Base-by-base conservation (phyloP, 805 yeast species). In the Saturnispora bothae region DNA sequence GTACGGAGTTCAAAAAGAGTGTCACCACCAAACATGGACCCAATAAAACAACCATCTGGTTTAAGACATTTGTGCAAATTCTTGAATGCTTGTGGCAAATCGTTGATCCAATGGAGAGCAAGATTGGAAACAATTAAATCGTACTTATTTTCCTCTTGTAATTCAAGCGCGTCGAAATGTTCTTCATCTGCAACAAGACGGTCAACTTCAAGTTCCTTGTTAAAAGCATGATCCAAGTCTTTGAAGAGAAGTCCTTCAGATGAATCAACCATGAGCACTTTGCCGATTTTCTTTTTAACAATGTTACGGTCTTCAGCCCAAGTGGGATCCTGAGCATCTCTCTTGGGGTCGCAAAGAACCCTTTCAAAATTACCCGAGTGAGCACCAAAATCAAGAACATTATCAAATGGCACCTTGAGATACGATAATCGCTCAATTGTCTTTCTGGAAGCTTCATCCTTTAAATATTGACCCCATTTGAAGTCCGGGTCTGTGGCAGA, bases 21-120 rank as follows among this genome's bases (percentile, higher is more conserved):
- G 52, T 84, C 95, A 9, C 88, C 89, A 16, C 89, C 92, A 47
- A 82, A 71, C 68, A 84, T 70, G 17, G 85, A 71, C 2, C 83
- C 94, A 66, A 84, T 68, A 47, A 84, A 81, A 51, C 86, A 64
- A 2, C 94, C 89, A 55, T 84, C 94, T 2, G 89, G 89, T 43
- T 72, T 73, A 27, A 84, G 62, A 19, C 81, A 66, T 4, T 59
- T 51, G 51, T 76, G 72, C 47, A 83, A 67, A 42, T 71, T 66
- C 14, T 58, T 55, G 36, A 83, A 65, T 2, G 74, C 71, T 1
- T 66, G 63, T 0, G 94, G 94, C n/a, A 84, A 65, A 48, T 84
- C 88, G 50, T 84, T 84, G 42, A 82, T 75, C 95, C 95, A 84
- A 56, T 84, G 94, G 52, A 84, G 52, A 17, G 83, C 69, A 46